Evolutionary conservation across 2,329 filamentous ascomycete species (phyloP), one percentile per base, ranked within the genome.

Genomic region (Trichoderma sp.): DNA sequence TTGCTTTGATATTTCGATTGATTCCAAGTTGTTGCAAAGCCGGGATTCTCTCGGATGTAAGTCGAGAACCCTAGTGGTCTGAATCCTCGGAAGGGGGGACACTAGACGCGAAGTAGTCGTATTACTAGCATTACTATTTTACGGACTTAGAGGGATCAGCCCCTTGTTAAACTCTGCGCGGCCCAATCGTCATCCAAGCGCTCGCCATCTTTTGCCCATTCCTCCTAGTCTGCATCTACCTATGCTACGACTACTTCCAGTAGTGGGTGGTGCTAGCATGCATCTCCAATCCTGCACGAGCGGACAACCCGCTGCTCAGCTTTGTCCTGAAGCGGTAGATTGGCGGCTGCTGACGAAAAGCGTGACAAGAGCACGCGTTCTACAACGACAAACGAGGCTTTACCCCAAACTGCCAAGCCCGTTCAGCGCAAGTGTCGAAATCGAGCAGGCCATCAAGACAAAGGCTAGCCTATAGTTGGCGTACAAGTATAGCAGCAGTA

Each of bases 311-410:
- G 16, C 52, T 19, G 52, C 29, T 56, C 52, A 56, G 52, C 52
- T 56, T 56, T 61, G 24, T 61, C 58, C 43, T 4, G n/a, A 61
- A 61, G 37, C 58, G 37, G 58, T 31, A 47, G 29, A 61, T 43
- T 37, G 57, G 24, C 57, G 37, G 58, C 59, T 40, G 31, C 24
- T 61, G 56, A 37, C 55, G 66, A 65, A 60, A 64, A 53, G 31
- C 55, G 59, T n/a, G 33, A 68, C 60, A 63, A 69, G 70, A 63
- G 61, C 49, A 49, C 63, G 33, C 40, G 31, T 27, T 11, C 10
- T 37, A 16, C 19, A 57, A 24, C 56, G 6, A 31, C 19, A 16
- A 59, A 13, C 47, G 13, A 35, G 33, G 33, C 33, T 14, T 49
- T 49, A 24, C 47, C 47, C 47, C 47, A 49, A 24, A 10, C 3